These are phyloP conservation scores for Annulohypoxylon stygium DNA, from an alignment of 495 filamentous ascomycete genomes.

Conservation along the genomic window DNA sequence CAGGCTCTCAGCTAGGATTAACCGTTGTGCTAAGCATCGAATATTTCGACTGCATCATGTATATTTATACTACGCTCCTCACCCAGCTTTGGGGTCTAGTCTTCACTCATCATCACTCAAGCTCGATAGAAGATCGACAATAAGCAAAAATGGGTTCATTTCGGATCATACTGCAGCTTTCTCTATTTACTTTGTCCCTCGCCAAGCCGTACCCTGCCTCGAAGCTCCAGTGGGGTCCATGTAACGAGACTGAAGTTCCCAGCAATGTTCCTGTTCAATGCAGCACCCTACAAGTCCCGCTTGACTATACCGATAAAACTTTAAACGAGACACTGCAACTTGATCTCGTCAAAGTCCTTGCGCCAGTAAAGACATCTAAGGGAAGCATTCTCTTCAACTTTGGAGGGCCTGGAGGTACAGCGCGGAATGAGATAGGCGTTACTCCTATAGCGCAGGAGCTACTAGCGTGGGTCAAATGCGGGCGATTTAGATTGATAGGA, in stretches of 20 bases:
- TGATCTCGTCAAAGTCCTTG: constrained; percentile 52
- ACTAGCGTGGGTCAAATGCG: constrained; percentile 19
- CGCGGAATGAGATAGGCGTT: constrained; percentile 27
- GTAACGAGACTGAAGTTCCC: constrained; percentile 36
- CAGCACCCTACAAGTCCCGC: constrained; percentile 55
- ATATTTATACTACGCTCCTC: constrained; percentile 17
- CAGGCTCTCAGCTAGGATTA: background rate
- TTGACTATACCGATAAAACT: constrained; percentile 56
- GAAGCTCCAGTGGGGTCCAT: constrained; percentile 40
- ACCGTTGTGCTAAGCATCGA: background rate
- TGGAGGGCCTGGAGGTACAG: constrained; percentile 57
- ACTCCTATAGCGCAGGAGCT: constrained; percentile 29
- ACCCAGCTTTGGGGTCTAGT: background rate
- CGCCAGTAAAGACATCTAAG: constrained; percentile 50
- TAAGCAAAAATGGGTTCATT: constrained; percentile 22
- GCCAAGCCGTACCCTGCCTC: constrained; percentile 25
- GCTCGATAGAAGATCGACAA: background rate
- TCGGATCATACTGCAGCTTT: constrained; percentile 16
- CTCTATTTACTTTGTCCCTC: constrained; percentile 26
- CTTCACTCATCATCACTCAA: constrained; percentile 8
- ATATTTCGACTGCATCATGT: background rate
- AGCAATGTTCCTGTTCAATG: constrained; percentile 49
- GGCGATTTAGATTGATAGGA: constrained; percentile 26
- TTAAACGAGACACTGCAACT: constrained; percentile 53
- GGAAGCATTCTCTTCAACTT: constrained; percentile 63